Conservation (phyloP, 1,284 basidiomycete species). For the Ustilago hordei region DNA sequence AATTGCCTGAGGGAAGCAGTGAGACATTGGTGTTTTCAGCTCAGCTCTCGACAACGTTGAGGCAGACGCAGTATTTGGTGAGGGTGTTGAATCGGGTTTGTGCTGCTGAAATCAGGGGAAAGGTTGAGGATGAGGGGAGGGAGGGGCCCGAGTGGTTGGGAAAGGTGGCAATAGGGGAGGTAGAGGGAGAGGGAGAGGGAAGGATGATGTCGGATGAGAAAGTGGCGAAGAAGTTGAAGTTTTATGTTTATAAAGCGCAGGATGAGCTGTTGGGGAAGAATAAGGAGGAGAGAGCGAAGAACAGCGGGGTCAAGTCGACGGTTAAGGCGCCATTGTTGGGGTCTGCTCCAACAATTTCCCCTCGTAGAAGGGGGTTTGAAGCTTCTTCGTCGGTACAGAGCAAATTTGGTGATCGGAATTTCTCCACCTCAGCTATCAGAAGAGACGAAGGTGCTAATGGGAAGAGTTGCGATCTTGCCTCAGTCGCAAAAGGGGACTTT, state of each 20-base stretch:
- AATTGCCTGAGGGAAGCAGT: neutral
- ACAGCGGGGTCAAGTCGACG: neutral
- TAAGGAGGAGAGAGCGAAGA: constrained; percentile 4
- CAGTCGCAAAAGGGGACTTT: constrained; percentile 22
- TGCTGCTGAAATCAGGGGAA: constrained; percentile 22
- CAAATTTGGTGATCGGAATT: constrained; percentile 1
- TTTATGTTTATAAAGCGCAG: constrained; percentile 11
- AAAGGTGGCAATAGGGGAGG: neutral
- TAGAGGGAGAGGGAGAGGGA: neutral
- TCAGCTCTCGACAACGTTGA: constrained; percentile 12
- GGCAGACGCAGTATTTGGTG: constrained; percentile 43
- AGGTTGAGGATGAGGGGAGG: neutral
- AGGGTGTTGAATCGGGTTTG: constrained; percentile 35
- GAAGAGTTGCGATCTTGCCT: constrained; percentile 23
- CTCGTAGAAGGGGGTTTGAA: constrained; percentile 3
- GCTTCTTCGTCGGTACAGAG: neutral
- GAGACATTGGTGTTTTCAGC: constrained; percentile 7
- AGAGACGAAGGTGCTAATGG: neutral
- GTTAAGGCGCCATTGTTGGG: neutral
- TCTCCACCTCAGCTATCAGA: constrained; percentile 14
- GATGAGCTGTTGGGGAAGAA: constrained; percentile 17
- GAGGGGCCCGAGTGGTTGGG: neutral
- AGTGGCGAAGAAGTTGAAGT: neutral
- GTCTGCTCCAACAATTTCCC: constrained; percentile 12
- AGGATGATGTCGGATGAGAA: neutral